Conservation (phyloP, 352 stramenopile species). For the Phytophthora idaei region DNA sequence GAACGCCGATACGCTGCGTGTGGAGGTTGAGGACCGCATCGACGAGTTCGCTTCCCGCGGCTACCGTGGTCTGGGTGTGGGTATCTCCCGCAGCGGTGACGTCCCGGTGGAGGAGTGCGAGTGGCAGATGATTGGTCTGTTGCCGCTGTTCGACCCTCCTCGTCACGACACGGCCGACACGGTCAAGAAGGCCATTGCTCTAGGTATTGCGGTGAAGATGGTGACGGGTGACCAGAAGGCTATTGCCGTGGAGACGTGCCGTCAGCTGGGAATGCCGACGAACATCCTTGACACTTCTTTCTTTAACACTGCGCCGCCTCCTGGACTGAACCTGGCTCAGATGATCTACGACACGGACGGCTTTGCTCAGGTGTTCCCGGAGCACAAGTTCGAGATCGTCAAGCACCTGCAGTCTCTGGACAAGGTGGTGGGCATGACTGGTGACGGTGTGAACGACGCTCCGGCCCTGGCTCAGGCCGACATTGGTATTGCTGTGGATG, state of each 20-base stretch:
- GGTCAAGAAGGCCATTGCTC: slow-evolving; percentile 89
- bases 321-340: slow-evolving; percentile 66
- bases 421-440: slow-evolving; percentile 85
- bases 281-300: slow-evolving; percentile 86
- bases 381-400: slow-evolving; percentile 93
- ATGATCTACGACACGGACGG: slow-evolving; percentile 93
- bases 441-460: slow-evolving; percentile 93
- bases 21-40: slow-evolving; percentile 81
- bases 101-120: slow-evolving; percentile 76
- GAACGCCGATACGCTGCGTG: slow-evolving; percentile 57
- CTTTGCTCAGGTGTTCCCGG: slow-evolving; percentile 93
- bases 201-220: slow-evolving; percentile 95
- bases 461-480: slow-evolving; percentile 89
- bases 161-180: slow-evolving; percentile 93
- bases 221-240: slow-evolving; percentile 94
- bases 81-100: slow-evolving; percentile 61
- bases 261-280: slow-evolving; percentile 88
- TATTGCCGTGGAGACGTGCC: slow-evolving; percentile 93
- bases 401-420: slow-evolving; percentile 88
- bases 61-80: slow-evolving; percentile 73
- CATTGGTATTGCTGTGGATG: slow-evolving; percentile 92
- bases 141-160: slow-evolving; percentile 94
- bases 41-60: slow-evolving; percentile 77
- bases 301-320: slow-evolving; percentile 74
- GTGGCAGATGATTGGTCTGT: slow-evolving; percentile 93